Evolutionary conservation across 129 eudicot species (phyloP).

Genomic region (Solidago caesia): DNA sequence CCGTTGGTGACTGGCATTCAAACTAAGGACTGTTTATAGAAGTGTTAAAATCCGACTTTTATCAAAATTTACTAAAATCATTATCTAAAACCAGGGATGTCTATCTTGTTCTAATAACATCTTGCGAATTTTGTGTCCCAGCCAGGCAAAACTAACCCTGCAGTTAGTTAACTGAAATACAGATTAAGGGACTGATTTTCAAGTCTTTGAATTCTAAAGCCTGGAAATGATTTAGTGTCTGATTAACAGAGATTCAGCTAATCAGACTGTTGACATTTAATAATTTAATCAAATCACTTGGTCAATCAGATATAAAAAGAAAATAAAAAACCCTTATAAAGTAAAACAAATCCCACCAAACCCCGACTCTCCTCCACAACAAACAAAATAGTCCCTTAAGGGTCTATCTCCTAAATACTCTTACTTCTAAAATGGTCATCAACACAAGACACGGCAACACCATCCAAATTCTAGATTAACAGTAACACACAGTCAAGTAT

Average conservation of each 20-base stretch:
- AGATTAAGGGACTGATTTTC: not conserved
- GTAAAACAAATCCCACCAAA: not conserved
- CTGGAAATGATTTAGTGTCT: too few species aligned
- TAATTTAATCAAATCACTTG: not conserved
- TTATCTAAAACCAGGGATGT: not conserved
- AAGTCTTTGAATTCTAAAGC: too few species aligned
- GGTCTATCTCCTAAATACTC: not conserved
- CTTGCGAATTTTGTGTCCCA: too few species aligned
- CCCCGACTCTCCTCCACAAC: not conserved
- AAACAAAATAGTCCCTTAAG: not conserved
- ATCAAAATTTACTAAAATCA: not conserved
- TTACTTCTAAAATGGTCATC: not conserved
- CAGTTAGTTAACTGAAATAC: not conserved
- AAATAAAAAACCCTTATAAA: not conserved
- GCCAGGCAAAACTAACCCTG: too few species aligned
- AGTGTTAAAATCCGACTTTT: not conserved
- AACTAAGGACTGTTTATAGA: too few species aligned
- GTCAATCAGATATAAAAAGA: not conserved
- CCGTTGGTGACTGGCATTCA: too few species aligned
- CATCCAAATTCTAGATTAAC: not conserved
- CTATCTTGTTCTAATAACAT: too few species aligned
- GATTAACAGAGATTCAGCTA: too few species aligned
- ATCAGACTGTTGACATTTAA: not conserved
- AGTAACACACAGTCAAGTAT: not conserved
- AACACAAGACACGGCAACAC: not conserved